A percentile compares a stretch with the other conserved stretches of the same genome.
phyloP scores from a whole-genome alignment of 2,329 filamentous ascomycete genomes.

The Elsinoe ampelina region DNA sequence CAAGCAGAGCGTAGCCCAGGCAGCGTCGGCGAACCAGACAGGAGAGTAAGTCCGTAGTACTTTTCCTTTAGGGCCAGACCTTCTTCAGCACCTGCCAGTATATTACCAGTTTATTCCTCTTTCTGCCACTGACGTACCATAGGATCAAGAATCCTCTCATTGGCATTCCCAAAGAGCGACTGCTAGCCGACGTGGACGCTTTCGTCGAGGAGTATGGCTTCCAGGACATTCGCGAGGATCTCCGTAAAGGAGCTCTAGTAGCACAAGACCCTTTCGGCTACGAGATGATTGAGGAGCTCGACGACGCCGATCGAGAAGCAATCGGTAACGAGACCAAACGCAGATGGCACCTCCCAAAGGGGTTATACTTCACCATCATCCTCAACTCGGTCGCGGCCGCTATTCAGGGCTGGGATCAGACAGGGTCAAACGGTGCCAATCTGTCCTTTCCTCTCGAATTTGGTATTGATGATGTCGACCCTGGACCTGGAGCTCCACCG shows the following conservation, averaged over 20 bases:
- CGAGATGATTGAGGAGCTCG: constrained; percentile 53
- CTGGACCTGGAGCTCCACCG: constrained; percentile 16
- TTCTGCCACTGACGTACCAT: too few species aligned
- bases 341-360: constrained; percentile 54
- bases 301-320: constrained; percentile 48
- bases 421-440: constrained; percentile 41
- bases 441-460: constrained; percentile 51
- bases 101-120: too few species aligned
- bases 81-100: too few species aligned
- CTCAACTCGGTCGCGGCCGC: constrained; percentile 61
- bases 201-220: constrained; percentile 55
- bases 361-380: constrained; percentile 56
- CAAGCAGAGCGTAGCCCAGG: too few species aligned
- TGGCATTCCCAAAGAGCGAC: constrained; percentile 42
- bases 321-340: constrained; percentile 55
- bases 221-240: constrained; percentile 46
- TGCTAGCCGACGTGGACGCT: constrained; percentile 48
- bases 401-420: constrained; percentile 54
- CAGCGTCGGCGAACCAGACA: too few species aligned
- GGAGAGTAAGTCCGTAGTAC: too few species aligned
- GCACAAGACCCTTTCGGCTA: constrained; percentile 58
- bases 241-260: constrained; percentile 62
- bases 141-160: constrained; percentile 50
- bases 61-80: too few species aligned
- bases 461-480: constrained; percentile 38